These are phyloP conservation scores for Groenewaldozyma sp. DNA, from an alignment of 1,139 yeast genomes.

Conservation along the genomic window DNA sequence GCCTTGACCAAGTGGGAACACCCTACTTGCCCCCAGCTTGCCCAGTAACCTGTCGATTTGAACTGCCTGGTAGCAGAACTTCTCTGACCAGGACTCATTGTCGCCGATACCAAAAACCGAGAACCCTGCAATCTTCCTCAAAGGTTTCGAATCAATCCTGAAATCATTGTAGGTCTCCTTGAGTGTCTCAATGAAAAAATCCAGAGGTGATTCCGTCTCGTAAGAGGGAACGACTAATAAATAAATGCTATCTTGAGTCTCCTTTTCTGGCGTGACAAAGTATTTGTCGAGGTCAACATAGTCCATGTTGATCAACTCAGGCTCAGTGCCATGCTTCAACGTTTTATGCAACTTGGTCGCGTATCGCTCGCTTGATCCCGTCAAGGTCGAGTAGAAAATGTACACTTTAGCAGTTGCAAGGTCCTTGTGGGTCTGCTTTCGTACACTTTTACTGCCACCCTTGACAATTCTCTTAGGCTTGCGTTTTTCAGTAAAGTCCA, in stretches of 20 bases:
- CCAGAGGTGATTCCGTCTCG: slow-evolving; percentile 88
- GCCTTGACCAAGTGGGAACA: slow-evolving; percentile 77
- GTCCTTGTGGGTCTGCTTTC: slow-evolving; percentile 20
- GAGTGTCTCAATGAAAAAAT: slow-evolving; percentile 72
- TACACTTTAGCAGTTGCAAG: slow-evolving; percentile 34
- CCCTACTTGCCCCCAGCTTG: slow-evolving; percentile 74
- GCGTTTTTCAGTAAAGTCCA: slow-evolving; percentile 35
- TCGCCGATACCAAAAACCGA: slow-evolving; percentile 87
- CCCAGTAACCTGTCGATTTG: slow-evolving; percentile 68
- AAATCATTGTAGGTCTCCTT: slow-evolving; percentile 78
- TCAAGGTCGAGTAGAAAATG: slow-evolving; percentile 74
- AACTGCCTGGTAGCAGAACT: slow-evolving; percentile 81
- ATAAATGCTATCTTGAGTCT: slow-evolving; percentile 34
- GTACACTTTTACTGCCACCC: slow-evolving; percentile 18
- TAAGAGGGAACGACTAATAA: slow-evolving; percentile 78
- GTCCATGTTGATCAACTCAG: slow-evolving; percentile 59
- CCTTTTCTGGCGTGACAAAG: slow-evolving; percentile 49
- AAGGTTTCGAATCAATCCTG: slow-evolving; percentile 74
- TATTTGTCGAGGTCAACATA: slow-evolving; percentile 76
- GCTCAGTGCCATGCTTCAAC: slow-evolving; percentile 31
- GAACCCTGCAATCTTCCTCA: slow-evolving; percentile 58
- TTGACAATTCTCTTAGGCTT: slow-evolving; percentile 16
- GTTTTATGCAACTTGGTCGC: slow-evolving; percentile 41
- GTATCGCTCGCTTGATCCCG: slow-evolving; percentile 69
- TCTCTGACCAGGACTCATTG: slow-evolving; percentile 69